These are phyloP conservation scores for Poronia punctata DNA, from an alignment of 495 filamentous ascomycete genomes.

Conservation along the genomic window DNA sequence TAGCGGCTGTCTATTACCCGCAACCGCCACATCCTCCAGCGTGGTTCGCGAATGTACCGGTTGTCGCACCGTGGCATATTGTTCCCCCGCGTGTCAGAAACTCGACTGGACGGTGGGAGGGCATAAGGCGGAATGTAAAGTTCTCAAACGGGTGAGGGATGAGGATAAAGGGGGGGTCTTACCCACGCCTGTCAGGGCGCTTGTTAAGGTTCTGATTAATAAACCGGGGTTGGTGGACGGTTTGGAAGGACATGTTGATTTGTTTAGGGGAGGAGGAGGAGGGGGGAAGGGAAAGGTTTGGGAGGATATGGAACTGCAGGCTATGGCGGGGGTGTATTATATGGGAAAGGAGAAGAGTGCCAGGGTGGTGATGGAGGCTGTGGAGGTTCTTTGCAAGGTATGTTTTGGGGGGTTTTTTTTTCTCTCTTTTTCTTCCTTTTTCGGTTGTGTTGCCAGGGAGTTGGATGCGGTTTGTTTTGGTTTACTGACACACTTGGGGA, in stretches of 20 bases:
- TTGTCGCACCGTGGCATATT: conserved; percentile 48
- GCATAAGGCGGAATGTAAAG: conserved; percentile 43
- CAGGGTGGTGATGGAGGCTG: conserved; percentile 24
- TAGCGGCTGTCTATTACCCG: conserved; percentile 32
- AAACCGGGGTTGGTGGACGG: no score
- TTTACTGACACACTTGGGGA: conserved; percentile 11
- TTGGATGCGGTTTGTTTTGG: background rate
- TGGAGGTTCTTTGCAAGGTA: conserved; percentile 24
- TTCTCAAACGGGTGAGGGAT: conserved; percentile 26
- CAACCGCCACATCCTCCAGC: conserved; percentile 4
- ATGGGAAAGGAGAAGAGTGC: conserved; percentile 20
- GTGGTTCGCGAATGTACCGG: conserved; percentile 39
- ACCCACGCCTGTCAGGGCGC: conserved; percentile 41
- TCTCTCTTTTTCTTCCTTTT: background rate
- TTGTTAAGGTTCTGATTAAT: conserved; percentile 41
- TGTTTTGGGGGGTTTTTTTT: background rate
- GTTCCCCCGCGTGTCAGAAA: conserved; percentile 46
- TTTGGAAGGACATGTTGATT: conserved; percentile 33
- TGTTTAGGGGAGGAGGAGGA: conserved; percentile 11
- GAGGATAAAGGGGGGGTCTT: conserved; percentile 20
- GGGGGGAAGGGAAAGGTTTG: conserved; percentile 13
- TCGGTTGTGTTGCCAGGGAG: background rate
- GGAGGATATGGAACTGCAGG: conserved; percentile 41
- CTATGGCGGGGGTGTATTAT: conserved; percentile 35
- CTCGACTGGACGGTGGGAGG: conserved; percentile 48